phyloP scores from a whole-genome alignment of 2,329 filamentous ascomycete species.

The Myriangium duriaei region DNA sequence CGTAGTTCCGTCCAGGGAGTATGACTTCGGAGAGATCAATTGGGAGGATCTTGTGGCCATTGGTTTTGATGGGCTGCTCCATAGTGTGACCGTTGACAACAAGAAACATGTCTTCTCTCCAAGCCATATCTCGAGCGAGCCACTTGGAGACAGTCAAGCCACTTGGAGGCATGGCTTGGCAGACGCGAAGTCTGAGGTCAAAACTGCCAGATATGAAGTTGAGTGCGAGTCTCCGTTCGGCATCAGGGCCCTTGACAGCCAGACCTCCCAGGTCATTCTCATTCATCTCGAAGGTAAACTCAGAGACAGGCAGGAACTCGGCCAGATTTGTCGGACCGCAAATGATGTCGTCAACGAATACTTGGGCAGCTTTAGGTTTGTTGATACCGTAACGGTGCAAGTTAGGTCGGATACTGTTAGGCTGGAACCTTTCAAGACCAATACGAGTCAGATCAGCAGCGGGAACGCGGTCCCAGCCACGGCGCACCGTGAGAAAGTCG shows the following conservation, averaged over 20 bases:
- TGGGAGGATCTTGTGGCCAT: constrained; percentile 50
- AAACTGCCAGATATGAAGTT: constrained; percentile 1
- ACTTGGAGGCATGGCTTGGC: neutral
- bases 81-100: constrained; percentile 3
- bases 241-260: neutral
- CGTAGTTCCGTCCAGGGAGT: constrained; percentile 45
- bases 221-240: neutral
- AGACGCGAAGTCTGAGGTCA: constrained; percentile 3
- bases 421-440: neutral
- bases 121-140: neutral
- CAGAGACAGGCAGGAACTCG: neutral
- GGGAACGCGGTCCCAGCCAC: neutral
- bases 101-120: neutral
- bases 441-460: neutral
- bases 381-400: neutral
- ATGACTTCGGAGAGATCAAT: constrained; percentile 58
- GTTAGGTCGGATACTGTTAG: constrained; percentile 1
- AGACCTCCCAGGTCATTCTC: constrained; percentile 1
- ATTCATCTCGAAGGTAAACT: neutral
- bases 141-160: neutral
- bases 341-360: constrained; percentile 1
- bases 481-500: neutral
- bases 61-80: neutral
- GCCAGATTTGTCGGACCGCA: neutral
- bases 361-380: neutral